Evolutionary conservation across 2,329 filamentous ascomycete genomes (phyloP).

Genomic region (Raffaelea albimanens): DNA sequence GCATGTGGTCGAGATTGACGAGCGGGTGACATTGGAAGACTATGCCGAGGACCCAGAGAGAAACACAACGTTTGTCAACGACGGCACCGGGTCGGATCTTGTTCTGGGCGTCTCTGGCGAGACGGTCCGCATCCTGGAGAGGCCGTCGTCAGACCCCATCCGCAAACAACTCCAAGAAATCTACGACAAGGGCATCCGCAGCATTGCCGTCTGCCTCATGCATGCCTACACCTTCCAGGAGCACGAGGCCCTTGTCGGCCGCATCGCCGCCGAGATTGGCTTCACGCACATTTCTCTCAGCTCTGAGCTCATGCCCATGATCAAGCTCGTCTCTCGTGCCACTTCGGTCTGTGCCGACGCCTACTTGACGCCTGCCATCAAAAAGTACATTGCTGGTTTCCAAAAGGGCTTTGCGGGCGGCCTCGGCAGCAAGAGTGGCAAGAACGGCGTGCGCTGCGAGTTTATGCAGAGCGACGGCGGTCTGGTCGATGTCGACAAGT

Average conservation of each 20-base stretch:
- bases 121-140: conserved; percentile 58
- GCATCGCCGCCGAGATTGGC: conserved; percentile 68
- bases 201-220: conserved; percentile 84
- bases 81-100: conserved; percentile 40
- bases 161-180: conserved; percentile 54
- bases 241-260: conserved; percentile 71
- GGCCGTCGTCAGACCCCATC: conserved; percentile 49
- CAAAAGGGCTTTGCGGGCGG: conserved; percentile 72
- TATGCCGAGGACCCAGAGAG: conserved; percentile 80
- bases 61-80: conserved; percentile 44
- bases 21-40: conserved; percentile 83
- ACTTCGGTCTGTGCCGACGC: conserved; percentile 73
- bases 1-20: conserved; percentile 78
- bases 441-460: conserved; percentile 67
- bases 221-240: conserved; percentile 86
- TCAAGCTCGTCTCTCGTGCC: conserved; percentile 67
- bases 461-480: conserved; percentile 90
- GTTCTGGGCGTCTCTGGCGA: conserved; percentile 67
- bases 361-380: conserved; percentile 70
- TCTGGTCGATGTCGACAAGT: conserved; percentile 64
- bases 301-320: conserved; percentile 82
- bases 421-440: conserved; percentile 66
- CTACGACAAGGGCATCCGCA: conserved; percentile 61
- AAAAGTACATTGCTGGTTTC: conserved; percentile 66
- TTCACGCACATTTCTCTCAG: conserved; percentile 76